phyloP scores from a whole-genome alignment of 2,329 filamentous ascomycete species.

The Capronia americana region DNA sequence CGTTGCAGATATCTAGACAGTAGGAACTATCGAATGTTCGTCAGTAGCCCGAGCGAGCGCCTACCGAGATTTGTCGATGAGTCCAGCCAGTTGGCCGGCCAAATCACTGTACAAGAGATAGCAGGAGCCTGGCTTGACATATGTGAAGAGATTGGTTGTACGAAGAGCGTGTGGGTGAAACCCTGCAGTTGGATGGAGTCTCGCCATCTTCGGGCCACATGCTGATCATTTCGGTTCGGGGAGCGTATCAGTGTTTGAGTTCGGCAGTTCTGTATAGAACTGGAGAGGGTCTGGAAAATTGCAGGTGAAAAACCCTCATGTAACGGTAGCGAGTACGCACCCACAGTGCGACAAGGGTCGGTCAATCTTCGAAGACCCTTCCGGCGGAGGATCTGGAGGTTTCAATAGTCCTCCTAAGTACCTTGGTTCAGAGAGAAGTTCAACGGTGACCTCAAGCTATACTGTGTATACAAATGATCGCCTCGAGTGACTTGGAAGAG shows the following conservation, averaged over 20 bases:
- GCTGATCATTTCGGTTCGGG: slow-evolving; percentile 29
- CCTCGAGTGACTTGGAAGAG: neutral
- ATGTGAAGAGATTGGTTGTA: neutral
- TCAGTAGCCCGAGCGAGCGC: slow-evolving; percentile 6
- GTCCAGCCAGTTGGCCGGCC: neutral
- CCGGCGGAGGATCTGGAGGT: neutral
- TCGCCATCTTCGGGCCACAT: slow-evolving; percentile 10
- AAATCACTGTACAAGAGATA: neutral
- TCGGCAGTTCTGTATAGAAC: slow-evolving; percentile 22
- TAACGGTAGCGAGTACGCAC: neutral
- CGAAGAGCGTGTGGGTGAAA: neutral
- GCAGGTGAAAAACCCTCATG: neutral
- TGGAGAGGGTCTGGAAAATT: neutral
- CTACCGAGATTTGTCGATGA: slow-evolving; percentile 1
- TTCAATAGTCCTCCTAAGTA: neutral
- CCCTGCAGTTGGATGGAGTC: slow-evolving; percentile 20
- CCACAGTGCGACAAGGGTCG: neutral
- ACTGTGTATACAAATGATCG: neutral
- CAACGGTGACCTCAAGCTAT: neutral
- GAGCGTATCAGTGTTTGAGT: slow-evolving; percentile 13
- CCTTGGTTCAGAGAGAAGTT: no score
- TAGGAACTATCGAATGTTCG: slow-evolving; percentile 13
- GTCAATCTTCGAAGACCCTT: neutral
- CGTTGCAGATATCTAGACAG: slow-evolving; percentile 16
- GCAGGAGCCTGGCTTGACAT: neutral